Conservation (phyloP, 2,329 filamentous ascomycete species). For the Drechslerella coelobrocha region DNA sequence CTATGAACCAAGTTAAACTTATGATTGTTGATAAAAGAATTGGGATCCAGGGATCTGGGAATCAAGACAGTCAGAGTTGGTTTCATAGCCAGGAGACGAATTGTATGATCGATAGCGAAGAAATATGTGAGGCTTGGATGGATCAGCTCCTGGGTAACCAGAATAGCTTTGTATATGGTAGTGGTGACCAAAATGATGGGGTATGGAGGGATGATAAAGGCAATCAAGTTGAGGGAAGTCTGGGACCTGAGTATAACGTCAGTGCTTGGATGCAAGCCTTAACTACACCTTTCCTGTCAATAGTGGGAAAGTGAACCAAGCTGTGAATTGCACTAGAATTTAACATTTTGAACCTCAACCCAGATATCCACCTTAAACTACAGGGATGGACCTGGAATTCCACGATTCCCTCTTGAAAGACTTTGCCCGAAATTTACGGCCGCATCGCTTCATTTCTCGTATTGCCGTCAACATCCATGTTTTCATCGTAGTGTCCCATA, state of each 20-base stretch:
- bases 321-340: too few relatives aligned
- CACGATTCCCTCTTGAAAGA: too few relatives aligned
- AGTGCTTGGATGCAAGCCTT: conserved; percentile 6
- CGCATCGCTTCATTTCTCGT: too few relatives aligned
- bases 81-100: conserved; percentile 45
- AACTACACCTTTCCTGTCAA: neutral
- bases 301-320: neutral
- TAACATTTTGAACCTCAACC: too few relatives aligned
- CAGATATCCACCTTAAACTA: too few relatives aligned
- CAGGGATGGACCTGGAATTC: too few relatives aligned
- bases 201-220: conserved; percentile 31
- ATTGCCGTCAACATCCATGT: too few relatives aligned
- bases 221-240: conserved; percentile 8
- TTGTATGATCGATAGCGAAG: conserved; percentile 34
- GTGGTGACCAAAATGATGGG: conserved; percentile 18
- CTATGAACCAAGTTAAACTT: conserved; percentile 25
- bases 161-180: conserved; percentile 28
- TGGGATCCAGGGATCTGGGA: conserved; percentile 36
- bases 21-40: conserved; percentile 47
- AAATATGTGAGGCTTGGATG: conserved; percentile 29
- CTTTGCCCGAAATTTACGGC: too few relatives aligned
- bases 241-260: conserved; percentile 3
- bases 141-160: conserved; percentile 27
- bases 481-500: too few relatives aligned
- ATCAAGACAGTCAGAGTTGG: conserved; percentile 46